Evolutionary conservation across 2,329 filamentous ascomycete species (phyloP).

Genomic region (Raffaelea albimanens): DNA sequence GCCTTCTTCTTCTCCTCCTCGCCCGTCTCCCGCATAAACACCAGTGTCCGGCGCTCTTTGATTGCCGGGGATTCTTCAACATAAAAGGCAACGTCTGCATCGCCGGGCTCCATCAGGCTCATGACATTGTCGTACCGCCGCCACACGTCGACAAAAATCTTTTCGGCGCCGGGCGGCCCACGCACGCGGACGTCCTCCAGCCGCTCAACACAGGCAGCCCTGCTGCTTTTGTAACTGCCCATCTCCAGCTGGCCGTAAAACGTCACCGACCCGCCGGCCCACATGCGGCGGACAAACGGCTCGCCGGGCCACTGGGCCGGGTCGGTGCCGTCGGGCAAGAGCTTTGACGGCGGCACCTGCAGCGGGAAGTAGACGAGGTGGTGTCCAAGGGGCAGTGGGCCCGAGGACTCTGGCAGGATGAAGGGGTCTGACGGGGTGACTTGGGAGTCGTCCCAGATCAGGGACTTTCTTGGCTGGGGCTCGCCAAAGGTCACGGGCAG

Average conservation of each 20-base stretch:
- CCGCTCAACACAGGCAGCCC: conserved; percentile 35
- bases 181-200: conserved; percentile 13
- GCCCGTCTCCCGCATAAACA: conserved; percentile 35
- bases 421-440: neutral
- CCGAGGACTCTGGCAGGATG: no score
- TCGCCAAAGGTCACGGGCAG: conserved; percentile 12
- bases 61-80: conserved; percentile 22
- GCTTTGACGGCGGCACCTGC: conserved; percentile 46
- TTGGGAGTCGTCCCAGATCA: neutral
- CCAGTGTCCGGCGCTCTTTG: conserved; percentile 39
- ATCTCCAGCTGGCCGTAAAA: conserved; percentile 20
- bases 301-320: conserved; percentile 63
- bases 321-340: conserved; percentile 81
- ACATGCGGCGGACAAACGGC: conserved; percentile 70
- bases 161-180: conserved; percentile 23
- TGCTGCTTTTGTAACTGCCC: conserved; percentile 27
- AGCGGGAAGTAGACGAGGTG: conserved; percentile 85
- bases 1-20: neutral
- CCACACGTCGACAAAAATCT: conserved; percentile 42
- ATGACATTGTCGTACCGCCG: conserved; percentile 19
- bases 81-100: conserved; percentile 5
- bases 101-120: neutral
- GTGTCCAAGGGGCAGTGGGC: conserved; percentile 60
- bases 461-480: no score
- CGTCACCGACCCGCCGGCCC: conserved; percentile 69